phyloP scores from a whole-genome alignment of 2,329 filamentous ascomycete species.

The Proliferodiscus dingleyae region DNA sequence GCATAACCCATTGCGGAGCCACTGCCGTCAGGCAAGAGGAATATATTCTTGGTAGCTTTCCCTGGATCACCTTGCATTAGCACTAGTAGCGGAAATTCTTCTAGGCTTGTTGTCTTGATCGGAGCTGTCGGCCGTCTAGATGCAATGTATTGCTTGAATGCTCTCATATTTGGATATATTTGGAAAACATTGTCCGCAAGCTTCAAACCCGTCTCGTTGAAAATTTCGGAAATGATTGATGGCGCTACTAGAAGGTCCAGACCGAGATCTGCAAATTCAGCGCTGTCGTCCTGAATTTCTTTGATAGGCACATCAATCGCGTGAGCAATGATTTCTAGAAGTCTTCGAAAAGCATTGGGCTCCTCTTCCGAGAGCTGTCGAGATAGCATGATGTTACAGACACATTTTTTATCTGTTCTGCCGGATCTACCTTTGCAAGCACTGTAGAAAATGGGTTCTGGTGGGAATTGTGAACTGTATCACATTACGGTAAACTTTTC shows the following conservation, averaged over 20 bases:
- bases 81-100: background rate
- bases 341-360: too few species aligned
- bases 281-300: background rate
- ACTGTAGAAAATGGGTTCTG: too few species aligned
- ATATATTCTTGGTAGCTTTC: slow-evolving; percentile 5
- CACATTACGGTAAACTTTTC: too few species aligned
- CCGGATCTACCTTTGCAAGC: too few species aligned
- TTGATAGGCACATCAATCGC: background rate
- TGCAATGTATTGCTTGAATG: too few species aligned
- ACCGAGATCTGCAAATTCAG: background rate
- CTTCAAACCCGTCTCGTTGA: background rate
- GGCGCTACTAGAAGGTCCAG: background rate
- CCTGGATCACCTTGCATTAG: background rate
- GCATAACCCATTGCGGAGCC: slow-evolving; percentile 21
- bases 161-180: background rate
- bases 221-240: background rate
- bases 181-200: background rate
- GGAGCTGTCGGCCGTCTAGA: too few species aligned
- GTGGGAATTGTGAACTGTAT: too few species aligned
- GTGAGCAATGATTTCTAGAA: slow-evolving; percentile 2
- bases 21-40: slow-evolving; percentile 20
- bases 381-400: too few species aligned
- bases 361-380: too few species aligned
- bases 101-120: background rate
- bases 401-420: too few species aligned